Percentiles rank a stretch among this genome's conserved stretches.
These are phyloP conservation scores for Actinomortierella wolfii DNA, from an alignment of 371 early-diverging fungal genomes.

Conservation along the genomic window DNA sequence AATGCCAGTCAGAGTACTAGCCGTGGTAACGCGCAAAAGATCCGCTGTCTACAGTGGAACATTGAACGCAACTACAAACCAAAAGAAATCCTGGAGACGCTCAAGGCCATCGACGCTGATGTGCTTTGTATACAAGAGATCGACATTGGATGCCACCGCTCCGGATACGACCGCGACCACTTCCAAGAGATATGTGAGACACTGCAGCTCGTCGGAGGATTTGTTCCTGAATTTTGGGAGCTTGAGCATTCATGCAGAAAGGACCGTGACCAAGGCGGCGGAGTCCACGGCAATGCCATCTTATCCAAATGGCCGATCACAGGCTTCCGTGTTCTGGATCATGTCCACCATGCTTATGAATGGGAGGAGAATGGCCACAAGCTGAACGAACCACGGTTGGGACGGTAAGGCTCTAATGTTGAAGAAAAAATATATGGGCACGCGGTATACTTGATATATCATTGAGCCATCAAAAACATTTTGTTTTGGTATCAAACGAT, in stretches of 20 bases:
- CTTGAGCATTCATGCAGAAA: slow-evolving; percentile 62
- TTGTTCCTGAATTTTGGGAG: slow-evolving; percentile 79
- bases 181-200: slow-evolving; percentile 60
- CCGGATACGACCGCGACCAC: slow-evolving; percentile 62
- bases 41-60: slow-evolving; percentile 68
- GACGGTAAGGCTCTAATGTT: slow-evolving; percentile 44
- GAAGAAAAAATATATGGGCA: too few species aligned
- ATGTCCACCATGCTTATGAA: slow-evolving; percentile 70
- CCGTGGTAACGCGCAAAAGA: not conserved
- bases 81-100: slow-evolving; percentile 56
- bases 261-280: slow-evolving; percentile 69
- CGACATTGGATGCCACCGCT: slow-evolving; percentile 74
- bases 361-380: slow-evolving; percentile 73
- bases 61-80: slow-evolving; percentile 77
- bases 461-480: not conserved
- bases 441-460: too few species aligned
- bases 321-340: slow-evolving; percentile 63
- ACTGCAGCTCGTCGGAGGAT: slow-evolving; percentile 65
- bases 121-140: slow-evolving; percentile 72
- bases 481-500: not conserved
- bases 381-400: slow-evolving; percentile 68
- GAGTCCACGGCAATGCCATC: slow-evolving; percentile 87
- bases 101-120: slow-evolving; percentile 67
- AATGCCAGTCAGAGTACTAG: too few species aligned
- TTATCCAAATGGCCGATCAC: slow-evolving; percentile 67